Evolutionary conservation across 176 grass and related monocot genomes (phyloP).

Genomic region (Carex myosuroides): DNA sequence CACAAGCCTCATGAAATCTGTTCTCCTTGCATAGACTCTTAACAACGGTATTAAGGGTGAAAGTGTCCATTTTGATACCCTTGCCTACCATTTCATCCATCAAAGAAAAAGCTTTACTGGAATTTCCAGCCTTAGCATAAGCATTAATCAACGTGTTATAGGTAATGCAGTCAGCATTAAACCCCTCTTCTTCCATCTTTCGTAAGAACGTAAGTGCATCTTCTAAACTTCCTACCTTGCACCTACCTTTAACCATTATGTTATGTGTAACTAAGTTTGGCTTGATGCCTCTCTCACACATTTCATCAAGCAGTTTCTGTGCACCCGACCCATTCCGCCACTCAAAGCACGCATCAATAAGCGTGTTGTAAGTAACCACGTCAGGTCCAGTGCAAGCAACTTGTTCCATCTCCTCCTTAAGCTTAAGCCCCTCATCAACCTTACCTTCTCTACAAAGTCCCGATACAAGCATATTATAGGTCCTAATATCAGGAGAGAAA

Average conservation of each 20-base stretch:
- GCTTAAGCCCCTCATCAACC: slow-evolving; percentile 53
- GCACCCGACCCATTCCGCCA: slow-evolving; percentile 40
- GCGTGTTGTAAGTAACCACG: slow-evolving; percentile 77
- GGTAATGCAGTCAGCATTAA: slow-evolving; percentile 57
- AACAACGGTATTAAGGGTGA: slow-evolving; percentile 76
- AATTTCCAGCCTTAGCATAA: slow-evolving; percentile 42
- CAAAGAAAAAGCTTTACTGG: slow-evolving; percentile 55
- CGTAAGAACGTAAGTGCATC: slow-evolving; percentile 38
- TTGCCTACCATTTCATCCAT: slow-evolving; percentile 92
- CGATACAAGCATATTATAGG: slow-evolving; percentile 65
- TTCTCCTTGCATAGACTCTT: slow-evolving; percentile 79
- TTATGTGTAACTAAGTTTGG: slow-evolving; percentile 67
- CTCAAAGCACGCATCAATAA: slow-evolving; percentile 72
- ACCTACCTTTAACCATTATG: slow-evolving; percentile 80
- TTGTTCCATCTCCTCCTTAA: slow-evolving; percentile 74
- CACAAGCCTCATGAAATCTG: slow-evolving; percentile 61
- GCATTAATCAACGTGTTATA: slow-evolving; percentile 89
- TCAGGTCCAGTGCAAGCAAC: slow-evolving; percentile 39
- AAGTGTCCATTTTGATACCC: slow-evolving; percentile 93
- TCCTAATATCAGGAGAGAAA: slow-evolving; percentile 64
- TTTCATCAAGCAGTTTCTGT: slow-evolving; percentile 48
- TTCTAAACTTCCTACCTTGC: slow-evolving; percentile 60
- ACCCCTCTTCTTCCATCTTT: slow-evolving; percentile 57
- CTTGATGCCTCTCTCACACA: slow-evolving; percentile 52
- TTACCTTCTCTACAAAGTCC: slow-evolving; percentile 67